These are phyloP conservation scores for Huntiella abstrusa DNA, from an alignment of 2,329 filamentous ascomycete species.

Conservation along the genomic window DNA sequence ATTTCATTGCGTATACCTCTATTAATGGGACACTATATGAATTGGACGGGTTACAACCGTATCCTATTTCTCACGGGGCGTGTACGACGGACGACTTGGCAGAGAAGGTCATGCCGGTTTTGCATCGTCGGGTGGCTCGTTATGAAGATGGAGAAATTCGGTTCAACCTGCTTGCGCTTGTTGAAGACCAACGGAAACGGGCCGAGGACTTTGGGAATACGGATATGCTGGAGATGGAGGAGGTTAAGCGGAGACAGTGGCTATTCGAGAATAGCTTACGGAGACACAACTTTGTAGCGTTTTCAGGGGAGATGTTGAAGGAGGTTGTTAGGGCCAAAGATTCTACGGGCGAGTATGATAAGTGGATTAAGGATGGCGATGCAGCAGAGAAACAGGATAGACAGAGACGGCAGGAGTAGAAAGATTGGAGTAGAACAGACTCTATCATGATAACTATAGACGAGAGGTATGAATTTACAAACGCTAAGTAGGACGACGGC, in stretches of 20 bases:
- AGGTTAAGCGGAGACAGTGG: slow-evolving; percentile 72
- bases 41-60: slow-evolving; percentile 82
- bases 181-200: slow-evolving; percentile 57
- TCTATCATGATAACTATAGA: no score
- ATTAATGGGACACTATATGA: slow-evolving; percentile 73
- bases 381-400: no score
- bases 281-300: slow-evolving; percentile 89
- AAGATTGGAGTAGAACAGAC: no score
- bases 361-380: slow-evolving; percentile 36
- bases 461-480: no score
- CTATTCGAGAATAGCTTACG: slow-evolving; percentile 86
- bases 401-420: no score
- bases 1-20: slow-evolving; percentile 89
- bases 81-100: slow-evolving; percentile 58
- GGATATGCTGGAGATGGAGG: slow-evolving; percentile 60
- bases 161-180: slow-evolving; percentile 91
- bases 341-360: slow-evolving; percentile 38
- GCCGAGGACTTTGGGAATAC: slow-evolving; percentile 68
- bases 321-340: slow-evolving; percentile 63
- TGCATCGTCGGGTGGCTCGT: slow-evolving; percentile 64
- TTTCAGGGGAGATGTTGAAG: slow-evolving; percentile 78
- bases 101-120: slow-evolving; percentile 62
- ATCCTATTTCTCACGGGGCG: slow-evolving; percentile 71
- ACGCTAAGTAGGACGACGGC: no score
- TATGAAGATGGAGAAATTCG: slow-evolving; percentile 79